Evolutionary conservation across 148 eudicot species (phyloP).

Genomic region (Silene conica): DNA sequence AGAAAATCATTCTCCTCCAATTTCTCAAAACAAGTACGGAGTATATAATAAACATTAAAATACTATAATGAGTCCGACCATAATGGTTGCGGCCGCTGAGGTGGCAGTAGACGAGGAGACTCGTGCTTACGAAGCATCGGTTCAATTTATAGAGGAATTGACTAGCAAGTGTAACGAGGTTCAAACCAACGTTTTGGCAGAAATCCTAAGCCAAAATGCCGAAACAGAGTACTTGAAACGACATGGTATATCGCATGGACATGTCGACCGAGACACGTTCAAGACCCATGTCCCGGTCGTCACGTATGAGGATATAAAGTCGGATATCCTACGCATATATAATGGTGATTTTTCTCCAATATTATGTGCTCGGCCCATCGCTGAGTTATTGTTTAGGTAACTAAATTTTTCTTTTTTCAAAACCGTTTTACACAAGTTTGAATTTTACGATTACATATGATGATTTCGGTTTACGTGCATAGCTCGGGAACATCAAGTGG

Average conservation of each 20-base stretch:
- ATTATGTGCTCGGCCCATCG: constrained; percentile 44
- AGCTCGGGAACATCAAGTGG: too few relatives aligned
- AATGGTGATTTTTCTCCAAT: constrained; percentile 65
- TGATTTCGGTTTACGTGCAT: too few relatives aligned
- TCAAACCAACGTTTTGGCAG: constrained; percentile 47
- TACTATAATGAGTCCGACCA: too few relatives aligned
- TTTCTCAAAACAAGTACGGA: too few relatives aligned
- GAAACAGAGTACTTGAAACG: constrained; percentile 48
- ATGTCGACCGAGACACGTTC: constrained; percentile 37
- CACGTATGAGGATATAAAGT: constrained; percentile 2
- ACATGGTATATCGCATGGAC: constrained; percentile 23
- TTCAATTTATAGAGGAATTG: constrained; percentile 46
- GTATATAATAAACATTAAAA: too few relatives aligned
- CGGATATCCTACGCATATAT: constrained; percentile 54
- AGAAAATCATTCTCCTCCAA: too few relatives aligned
- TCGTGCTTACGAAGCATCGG: constrained; percentile 20
- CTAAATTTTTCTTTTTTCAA: too few relatives aligned
- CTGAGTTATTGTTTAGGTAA: constrained; percentile 60
- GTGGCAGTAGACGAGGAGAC: too few relatives aligned
- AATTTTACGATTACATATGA: too few relatives aligned
- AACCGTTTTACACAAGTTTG: too few relatives aligned
- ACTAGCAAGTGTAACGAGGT: constrained; percentile 39
- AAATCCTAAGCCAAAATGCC: constrained; percentile 47
- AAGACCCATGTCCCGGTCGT: constrained; percentile 46
- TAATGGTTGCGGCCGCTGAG: too few relatives aligned